Percentiles rank a stretch among this genome's conserved stretches.
These are phyloP conservation scores for Arthrobotrys pseudoclavata DNA, from an alignment of 2,329 filamentous ascomycete genomes.

Conservation along the genomic window DNA sequence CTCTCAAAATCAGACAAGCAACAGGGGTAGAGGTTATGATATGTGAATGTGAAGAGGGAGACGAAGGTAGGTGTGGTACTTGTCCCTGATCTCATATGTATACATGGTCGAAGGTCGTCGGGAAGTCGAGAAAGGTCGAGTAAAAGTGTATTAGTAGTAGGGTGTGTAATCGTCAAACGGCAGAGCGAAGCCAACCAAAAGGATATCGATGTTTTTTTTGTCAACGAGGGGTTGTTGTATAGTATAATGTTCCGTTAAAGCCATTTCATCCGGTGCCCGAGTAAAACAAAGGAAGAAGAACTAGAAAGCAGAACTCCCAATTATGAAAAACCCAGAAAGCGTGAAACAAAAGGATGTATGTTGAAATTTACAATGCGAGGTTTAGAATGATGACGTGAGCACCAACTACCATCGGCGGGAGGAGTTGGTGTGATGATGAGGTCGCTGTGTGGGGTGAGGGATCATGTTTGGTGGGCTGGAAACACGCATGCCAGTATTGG, in stretches of 20 bases:
- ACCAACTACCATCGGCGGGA: constrained; percentile 65
- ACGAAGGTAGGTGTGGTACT: constrained; percentile 61
- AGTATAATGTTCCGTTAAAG: constrained; percentile 58
- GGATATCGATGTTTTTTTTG: constrained; percentile 30
- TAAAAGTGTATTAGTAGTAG: constrained; percentile 54
- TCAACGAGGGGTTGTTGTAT: constrained; percentile 43
- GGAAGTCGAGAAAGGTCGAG: constrained; percentile 58
- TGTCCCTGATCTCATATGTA: constrained; percentile 62
- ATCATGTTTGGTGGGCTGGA: constrained; percentile 78
- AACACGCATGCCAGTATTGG: constrained; percentile 87
- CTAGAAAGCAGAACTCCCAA: constrained; percentile 54
- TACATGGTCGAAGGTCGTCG: constrained; percentile 62
- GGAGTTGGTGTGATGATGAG: constrained; percentile 61
- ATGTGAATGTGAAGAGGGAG: constrained; percentile 34
- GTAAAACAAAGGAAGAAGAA: constrained; percentile 44
- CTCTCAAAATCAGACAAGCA: constrained; percentile 34
- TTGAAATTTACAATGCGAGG: constrained; percentile 60
- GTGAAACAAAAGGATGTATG: constrained; percentile 51
- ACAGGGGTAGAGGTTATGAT: constrained; percentile 33
- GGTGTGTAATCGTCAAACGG: constrained; percentile 58
- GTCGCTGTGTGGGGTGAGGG: constrained; percentile 66
- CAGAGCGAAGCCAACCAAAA: constrained; percentile 39
- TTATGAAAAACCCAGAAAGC: constrained; percentile 60
- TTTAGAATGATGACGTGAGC: constrained; percentile 59
- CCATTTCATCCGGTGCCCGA: constrained; percentile 60